Evolutionary conservation across 2,329 filamentous ascomycete species (phyloP).

Genomic region (Tothia fuscella): DNA sequence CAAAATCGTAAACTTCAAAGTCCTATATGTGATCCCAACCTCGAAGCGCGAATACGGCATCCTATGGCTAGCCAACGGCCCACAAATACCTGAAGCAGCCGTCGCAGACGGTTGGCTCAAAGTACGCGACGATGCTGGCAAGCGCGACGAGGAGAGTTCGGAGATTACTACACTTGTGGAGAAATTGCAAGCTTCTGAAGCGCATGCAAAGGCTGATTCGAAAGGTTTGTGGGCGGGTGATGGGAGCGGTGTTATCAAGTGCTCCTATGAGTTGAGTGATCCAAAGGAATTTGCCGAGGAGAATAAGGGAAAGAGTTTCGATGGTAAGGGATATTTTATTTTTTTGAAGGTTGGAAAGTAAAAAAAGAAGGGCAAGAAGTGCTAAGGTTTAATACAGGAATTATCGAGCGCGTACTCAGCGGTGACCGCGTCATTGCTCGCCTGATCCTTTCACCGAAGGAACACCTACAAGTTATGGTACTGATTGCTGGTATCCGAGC

Average conservation of each 20-base stretch:
- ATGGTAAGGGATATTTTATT: conserved; percentile 42
- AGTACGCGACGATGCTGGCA: conserved; percentile 84
- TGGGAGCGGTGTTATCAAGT: conserved; percentile 54
- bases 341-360: too few relatives aligned
- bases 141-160: conserved; percentile 78
- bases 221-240: conserved; percentile 64
- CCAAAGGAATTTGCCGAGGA: conserved; percentile 64
- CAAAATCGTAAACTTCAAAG: conserved; percentile 72
- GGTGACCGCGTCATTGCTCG: conserved; percentile 83
- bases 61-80: conserved; percentile 63
- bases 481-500: conserved; percentile 81
- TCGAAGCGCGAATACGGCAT: conserved; percentile 79
- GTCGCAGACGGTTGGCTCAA: conserved; percentile 87
- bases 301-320: conserved; percentile 75
- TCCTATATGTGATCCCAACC: conserved; percentile 78
- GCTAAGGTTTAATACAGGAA: conserved; percentile 24
- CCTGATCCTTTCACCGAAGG: conserved; percentile 64
- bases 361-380: too few relatives aligned
- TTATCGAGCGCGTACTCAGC: conserved; percentile 83
- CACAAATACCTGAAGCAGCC: conserved; percentile 65
- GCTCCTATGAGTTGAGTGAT: conserved; percentile 66
- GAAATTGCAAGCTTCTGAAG: conserved; percentile 64
- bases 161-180: conserved; percentile 60
- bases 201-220: conserved; percentile 61
- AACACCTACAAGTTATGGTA: conserved; percentile 81